Percentiles rank a stretch among this genome's conserved stretches.
phyloP scores from a whole-genome alignment of 1,139 yeast genomes.

The Taphrina wiesneri region DNA sequence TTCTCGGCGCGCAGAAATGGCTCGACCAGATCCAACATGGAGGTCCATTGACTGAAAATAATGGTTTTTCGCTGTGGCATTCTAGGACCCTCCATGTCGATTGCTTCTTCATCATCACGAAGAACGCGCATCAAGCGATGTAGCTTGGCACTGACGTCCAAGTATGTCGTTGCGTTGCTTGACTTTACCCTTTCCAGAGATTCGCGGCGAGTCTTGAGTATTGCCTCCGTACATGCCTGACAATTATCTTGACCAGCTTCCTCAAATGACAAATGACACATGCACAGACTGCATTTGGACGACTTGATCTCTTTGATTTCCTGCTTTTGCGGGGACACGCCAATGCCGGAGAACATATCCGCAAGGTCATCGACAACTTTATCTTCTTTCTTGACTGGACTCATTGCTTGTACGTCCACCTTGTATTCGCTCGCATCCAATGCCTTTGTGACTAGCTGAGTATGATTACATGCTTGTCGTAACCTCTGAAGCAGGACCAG shows the following conservation, averaged over 20 bases:
- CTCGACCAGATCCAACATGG: conserved; percentile 69
- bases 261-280: conserved; percentile 12
- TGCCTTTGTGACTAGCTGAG: conserved; percentile 41
- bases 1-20: conserved; percentile 56
- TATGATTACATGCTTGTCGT: conserved; percentile 85
- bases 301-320: neutral
- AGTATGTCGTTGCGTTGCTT: neutral
- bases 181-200: neutral
- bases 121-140: conserved; percentile 32
- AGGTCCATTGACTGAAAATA: conserved; percentile 81
- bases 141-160: conserved; percentile 28
- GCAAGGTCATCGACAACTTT: conserved; percentile 35
- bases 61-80: conserved; percentile 53
- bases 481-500: conserved; percentile 77
- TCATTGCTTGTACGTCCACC: conserved; percentile 21
- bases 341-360: conserved; percentile 31
- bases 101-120: conserved; percentile 15
- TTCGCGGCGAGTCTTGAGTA: conserved; percentile 8
- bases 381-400: conserved; percentile 25
- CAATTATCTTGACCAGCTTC: conserved; percentile 11
- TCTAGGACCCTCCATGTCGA: neutral
- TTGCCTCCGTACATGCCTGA: conserved; percentile 15
- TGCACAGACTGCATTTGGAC: conserved; percentile 33
- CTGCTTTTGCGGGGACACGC: conserved; percentile 20
- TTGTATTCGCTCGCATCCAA: conserved; percentile 27